A percentile compares a stretch with the other conserved stretches of the same genome.
phyloP scores from a whole-genome alignment of 257 asterid genomes.

The Lavandula angustifolia region DNA sequence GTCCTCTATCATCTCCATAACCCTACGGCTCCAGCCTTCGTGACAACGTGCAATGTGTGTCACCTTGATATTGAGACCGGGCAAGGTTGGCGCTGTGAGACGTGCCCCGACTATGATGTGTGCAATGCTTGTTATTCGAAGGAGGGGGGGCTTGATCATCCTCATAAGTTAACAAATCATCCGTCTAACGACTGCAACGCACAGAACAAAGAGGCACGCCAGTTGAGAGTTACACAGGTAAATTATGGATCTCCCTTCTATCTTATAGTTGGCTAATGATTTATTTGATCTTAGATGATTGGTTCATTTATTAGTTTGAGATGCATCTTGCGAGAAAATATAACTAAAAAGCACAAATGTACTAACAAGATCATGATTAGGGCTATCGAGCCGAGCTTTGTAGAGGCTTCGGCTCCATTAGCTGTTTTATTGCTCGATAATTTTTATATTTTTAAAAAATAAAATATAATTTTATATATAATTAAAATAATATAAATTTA shows the following conservation, averaged over 20 bases:
- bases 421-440: no score
- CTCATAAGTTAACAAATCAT: constrained; percentile 84
- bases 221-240: constrained; percentile 85
- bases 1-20: constrained; percentile 98
- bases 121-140: constrained; percentile 81
- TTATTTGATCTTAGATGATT: not conserved
- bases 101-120: constrained; percentile 89
- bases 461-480: no score
- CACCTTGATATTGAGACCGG: constrained; percentile 92
- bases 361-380: not conserved
- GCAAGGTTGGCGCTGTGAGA: constrained; percentile 96
- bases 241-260: not conserved
- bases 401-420: no score
- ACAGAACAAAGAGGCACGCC: constrained; percentile 96
- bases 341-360: not conserved
- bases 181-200: constrained; percentile 89
- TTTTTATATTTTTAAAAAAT: no score
- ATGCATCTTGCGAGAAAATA: constrained; percentile 15
- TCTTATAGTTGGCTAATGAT: not conserved
- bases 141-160: constrained; percentile 85
- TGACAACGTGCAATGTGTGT: constrained; percentile 71
- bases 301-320: not conserved
- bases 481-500: no score
- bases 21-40: constrained; percentile 97
- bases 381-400: no score